A percentile compares a stretch with the other conserved stretches of the same genome.
These are phyloP conservation scores for Suhomyces taliae DNA, from an alignment of 1,139 yeast genomes.

Conservation along the genomic window DNA sequence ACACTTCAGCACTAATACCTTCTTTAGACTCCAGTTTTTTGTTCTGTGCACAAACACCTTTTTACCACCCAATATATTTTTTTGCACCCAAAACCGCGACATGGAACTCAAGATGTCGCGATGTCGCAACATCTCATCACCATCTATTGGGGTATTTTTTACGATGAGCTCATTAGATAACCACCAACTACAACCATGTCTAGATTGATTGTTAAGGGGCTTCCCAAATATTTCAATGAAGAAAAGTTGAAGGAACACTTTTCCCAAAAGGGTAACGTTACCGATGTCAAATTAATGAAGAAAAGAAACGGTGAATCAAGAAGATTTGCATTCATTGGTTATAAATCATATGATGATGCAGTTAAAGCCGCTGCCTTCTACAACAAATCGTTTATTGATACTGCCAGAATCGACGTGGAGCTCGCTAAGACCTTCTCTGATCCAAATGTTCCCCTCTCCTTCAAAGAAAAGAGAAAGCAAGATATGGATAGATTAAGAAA, in stretches of 20 bases:
- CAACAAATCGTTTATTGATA: conserved; percentile 77
- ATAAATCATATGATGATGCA: conserved; percentile 70
- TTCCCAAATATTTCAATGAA: conserved; percentile 80
- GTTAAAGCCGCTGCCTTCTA: conserved; percentile 73
- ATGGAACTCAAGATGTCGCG: background rate
- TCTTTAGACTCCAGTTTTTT: no score
- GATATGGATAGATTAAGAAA: conserved; percentile 53
- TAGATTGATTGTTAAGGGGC: conserved; percentile 91
- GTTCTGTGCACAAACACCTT: background rate
- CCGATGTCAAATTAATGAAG: conserved; percentile 85
- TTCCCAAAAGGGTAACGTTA: conserved; percentile 59
- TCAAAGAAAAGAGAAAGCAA: conserved; percentile 61
- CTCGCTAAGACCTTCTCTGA: conserved; percentile 85
- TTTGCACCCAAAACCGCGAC: conserved; percentile 6
- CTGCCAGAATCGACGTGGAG: conserved; percentile 75
- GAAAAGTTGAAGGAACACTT: conserved; percentile 73
- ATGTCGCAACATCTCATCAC: background rate
- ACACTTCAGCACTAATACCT: no score
- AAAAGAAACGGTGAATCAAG: conserved; percentile 85
- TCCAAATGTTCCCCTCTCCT: conserved; percentile 73
- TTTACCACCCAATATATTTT: background rate
- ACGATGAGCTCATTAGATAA: conserved; percentile 5
- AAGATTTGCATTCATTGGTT: conserved; percentile 92
- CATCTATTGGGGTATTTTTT: conserved; percentile 1
- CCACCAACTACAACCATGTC: conserved; percentile 53